Base-by-base conservation (phyloP, 805 yeast species). In the Teunomyces kruisii region DNA sequence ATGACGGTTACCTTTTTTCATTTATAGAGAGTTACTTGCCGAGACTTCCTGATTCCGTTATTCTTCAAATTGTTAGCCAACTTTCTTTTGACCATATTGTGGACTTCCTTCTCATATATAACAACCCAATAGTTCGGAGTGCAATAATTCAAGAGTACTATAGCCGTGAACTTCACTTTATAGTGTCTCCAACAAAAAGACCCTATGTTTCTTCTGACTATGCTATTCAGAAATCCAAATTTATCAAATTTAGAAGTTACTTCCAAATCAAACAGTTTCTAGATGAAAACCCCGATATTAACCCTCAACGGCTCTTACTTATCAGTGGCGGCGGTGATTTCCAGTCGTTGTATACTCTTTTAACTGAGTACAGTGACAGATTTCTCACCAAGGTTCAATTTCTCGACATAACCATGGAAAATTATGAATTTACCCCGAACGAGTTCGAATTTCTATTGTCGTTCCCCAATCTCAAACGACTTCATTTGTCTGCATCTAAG, bases 251-350 rank as follows among this genome's bases (percentile, higher is more conserved):
- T 17, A 47, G 46, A 24, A 58, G 61, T 12, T 65, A 40, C 44
- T 64, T 59, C 15, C 67, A 65, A 39, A 64, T 67, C 41, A 64
- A 57, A 32, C 68, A 64, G 33, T 66, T 68, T 44, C 49, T 67
- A n/a, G 39, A 39, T 12, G 49, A 49, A n/a, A 59, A 65, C 42
- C 59, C 55, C 1, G 65, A 64, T 39, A 52, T 68, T 13, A 48
- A 47, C 9, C 74, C 74, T 3, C 39, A 47, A 12, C 54, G 54
- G 31, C 29, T 63, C n/a, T 50, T 64, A 24, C 46, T 68, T 27
- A 45, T 62, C 28, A 56, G 66, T 26, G 67, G 70, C 16, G 60
- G 61, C 14, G 32, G 40, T 15, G 72, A 68, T 44, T 62, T 62
- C 47, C 45, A 46, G 15, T 59, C 68, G 5, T 46, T 68, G 46